These are phyloP conservation scores for Spergularia marina DNA, from an alignment of 148 eudicot genomes.

Conservation along the genomic window DNA sequence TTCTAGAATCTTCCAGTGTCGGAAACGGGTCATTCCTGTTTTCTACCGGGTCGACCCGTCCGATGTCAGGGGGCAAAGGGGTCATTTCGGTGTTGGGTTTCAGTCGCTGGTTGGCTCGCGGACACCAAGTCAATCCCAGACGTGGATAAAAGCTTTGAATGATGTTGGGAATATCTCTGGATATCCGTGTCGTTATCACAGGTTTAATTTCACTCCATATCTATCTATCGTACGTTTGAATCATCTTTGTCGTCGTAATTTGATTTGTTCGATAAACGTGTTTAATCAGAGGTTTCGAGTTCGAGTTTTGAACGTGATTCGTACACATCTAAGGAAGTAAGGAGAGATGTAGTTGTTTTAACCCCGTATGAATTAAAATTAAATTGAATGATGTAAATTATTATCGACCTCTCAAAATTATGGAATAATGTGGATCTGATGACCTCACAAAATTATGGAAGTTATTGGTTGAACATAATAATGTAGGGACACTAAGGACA, in stretches of 20 bases:
- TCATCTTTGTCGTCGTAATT: background rate
- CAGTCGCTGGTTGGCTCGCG: background rate
- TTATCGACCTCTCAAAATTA: no score
- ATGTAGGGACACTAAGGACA: no score
- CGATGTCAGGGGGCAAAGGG: conserved; percentile 41
- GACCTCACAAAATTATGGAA: no score
- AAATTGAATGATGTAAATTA: no score
- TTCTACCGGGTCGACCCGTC: conserved; percentile 48
- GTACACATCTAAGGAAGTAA: no score
- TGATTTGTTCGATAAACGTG: no score
- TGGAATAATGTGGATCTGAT: no score
- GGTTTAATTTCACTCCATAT: conserved; percentile 1
- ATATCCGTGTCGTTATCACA: conserved; percentile 20
- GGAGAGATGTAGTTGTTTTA: no score
- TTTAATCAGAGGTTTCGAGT: no score
- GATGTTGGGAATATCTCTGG: conserved; percentile 43
- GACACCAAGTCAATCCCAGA: background rate
- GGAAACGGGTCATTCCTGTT: conserved; percentile 45
- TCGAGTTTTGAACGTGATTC: no score
- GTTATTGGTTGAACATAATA: no score
- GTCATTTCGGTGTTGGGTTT: conserved; percentile 33
- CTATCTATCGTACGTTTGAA: background rate
- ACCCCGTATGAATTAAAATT: no score
- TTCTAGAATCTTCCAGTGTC: conserved; percentile 28
- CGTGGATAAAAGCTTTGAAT: conserved; percentile 40